These are phyloP conservation scores for Fusarium sulawesiense DNA, from an alignment of 2,329 filamentous ascomycete species.

Conservation along the genomic window DNA sequence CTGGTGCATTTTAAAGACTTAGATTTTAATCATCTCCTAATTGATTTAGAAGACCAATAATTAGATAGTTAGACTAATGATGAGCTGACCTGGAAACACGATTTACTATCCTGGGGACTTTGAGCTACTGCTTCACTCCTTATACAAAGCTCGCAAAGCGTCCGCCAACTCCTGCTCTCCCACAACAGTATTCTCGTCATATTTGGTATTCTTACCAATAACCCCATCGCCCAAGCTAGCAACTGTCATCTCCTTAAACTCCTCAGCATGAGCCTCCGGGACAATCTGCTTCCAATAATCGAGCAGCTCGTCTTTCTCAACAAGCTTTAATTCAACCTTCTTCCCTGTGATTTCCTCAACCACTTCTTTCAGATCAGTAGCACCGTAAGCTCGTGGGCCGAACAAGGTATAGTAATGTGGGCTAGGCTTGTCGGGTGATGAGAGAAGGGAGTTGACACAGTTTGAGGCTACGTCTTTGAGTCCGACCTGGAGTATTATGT, in stretches of 20 bases:
- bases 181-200: constrained; percentile 40
- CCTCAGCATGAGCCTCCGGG: constrained; percentile 37
- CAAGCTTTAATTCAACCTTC: constrained; percentile 35
- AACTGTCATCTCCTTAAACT: constrained; percentile 47
- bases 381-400: constrained; percentile 46
- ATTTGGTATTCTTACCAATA: constrained; percentile 39
- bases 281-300: constrained; percentile 42
- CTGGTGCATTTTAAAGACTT: not conserved
- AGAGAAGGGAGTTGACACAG: constrained; percentile 43
- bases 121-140: not conserved
- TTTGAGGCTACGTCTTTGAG: constrained; percentile 46
- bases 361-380: constrained; percentile 45
- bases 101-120: not conserved
- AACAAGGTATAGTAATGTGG: constrained; percentile 43
- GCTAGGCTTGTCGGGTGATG: constrained; percentile 12
- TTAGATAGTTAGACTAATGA: not conserved
- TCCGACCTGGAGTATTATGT: constrained; percentile 41
- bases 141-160: constrained; percentile 33
- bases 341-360: constrained; percentile 47
- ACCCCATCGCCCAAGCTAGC: constrained; percentile 44
- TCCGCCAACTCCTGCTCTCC: constrained; percentile 46
- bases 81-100: not conserved
- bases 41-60: no score
- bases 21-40: not conserved
- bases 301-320: constrained; percentile 41